Evolutionary conservation across 2,329 filamentous ascomycete species (phyloP), one percentile per base, ranked within the genome.

Genomic region (Talaromyces atroroseus): DNA sequence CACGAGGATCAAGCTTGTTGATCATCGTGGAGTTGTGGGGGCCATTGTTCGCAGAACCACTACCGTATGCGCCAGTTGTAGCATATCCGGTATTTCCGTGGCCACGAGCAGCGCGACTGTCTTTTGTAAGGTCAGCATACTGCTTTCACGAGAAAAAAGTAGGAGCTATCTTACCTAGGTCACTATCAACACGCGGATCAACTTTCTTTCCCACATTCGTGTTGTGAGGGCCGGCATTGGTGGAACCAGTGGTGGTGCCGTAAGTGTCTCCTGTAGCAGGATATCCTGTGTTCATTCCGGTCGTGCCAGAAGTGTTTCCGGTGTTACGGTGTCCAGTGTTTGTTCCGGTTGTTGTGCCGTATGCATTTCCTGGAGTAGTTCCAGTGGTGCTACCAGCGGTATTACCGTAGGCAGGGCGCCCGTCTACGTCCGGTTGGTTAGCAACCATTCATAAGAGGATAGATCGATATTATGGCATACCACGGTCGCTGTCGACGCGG

Each of bases 141-240:
- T 18, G 4, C 5, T 21, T 5, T 11, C 24, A 4, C n/a, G 23
- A 3, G 5, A n/a, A 32, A 21, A 42, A 5, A 42, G 18, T n/a
- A 42, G 29, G 23, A 46, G 21, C 45, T 21, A 42, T 36, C 47
- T 58, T 57, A 36, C 59, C 61, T n/a, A 56, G 50, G 45, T 60
- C 57, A 29, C 45, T 77, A 65, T 82, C 78, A 7, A 68, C 63
- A 34, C 78, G 77, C 66, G 64, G 62, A 46, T 71, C 68, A 3
- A 65, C 26, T 60, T 70, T 69, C 59, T 70, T 70, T 14, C 57
- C 62, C 23, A 67, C 34, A 54, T 68, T 64, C 12, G 65, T 66
- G 54, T 68, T 59, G 56, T 75, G 73, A n/a, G 72, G 72, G 6
- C 73, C 72, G 21, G 66, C 67, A 23, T 71, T 73, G 44, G 65